Evolutionary conservation across 331 rosid species (phyloP).

Genomic region (Malus hybrid): DNA sequence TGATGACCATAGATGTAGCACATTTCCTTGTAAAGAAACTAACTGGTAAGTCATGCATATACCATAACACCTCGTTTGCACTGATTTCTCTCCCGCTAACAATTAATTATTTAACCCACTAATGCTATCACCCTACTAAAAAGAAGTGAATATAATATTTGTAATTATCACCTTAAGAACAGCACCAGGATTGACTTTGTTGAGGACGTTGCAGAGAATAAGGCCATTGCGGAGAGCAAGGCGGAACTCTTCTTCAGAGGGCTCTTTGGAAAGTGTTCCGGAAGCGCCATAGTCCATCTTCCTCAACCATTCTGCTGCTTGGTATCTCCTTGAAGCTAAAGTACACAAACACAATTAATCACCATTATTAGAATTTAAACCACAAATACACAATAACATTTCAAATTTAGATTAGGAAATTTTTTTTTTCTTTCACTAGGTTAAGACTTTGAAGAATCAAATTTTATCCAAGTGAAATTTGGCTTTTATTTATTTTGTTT

Average conservation of each 20-base stretch:
- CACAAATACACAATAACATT: not conserved
- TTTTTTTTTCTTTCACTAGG: too few species aligned
- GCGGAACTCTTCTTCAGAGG: slow-evolving; percentile 77
- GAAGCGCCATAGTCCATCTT: slow-evolving; percentile 75
- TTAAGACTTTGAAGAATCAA: not conserved
- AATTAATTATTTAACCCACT: too few species aligned
- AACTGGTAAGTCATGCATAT: not conserved
- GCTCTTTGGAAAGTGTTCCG: slow-evolving; percentile 50
- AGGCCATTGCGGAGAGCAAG: slow-evolving; percentile 85
- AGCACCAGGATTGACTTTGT: slow-evolving; percentile 92
- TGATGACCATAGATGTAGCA: not conserved
- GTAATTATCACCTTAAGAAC: slow-evolving; percentile 45
- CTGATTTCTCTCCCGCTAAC: too few species aligned
- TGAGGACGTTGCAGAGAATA: slow-evolving; percentile 95
- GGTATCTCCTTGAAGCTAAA: slow-evolving; percentile 65
- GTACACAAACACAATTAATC: not conserved
- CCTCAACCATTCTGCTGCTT: slow-evolving; percentile 91
- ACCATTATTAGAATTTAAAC: not conserved
- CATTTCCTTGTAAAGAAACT: not conserved
- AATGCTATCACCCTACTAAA: too few species aligned
- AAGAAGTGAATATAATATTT: too few species aligned
- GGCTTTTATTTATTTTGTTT: not conserved
- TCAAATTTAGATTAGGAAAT: not conserved
- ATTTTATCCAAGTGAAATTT: not conserved
- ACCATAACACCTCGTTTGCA: not conserved